Conservation (phyloP, 345 rosid species). For the Kandelia obovata region DNA sequence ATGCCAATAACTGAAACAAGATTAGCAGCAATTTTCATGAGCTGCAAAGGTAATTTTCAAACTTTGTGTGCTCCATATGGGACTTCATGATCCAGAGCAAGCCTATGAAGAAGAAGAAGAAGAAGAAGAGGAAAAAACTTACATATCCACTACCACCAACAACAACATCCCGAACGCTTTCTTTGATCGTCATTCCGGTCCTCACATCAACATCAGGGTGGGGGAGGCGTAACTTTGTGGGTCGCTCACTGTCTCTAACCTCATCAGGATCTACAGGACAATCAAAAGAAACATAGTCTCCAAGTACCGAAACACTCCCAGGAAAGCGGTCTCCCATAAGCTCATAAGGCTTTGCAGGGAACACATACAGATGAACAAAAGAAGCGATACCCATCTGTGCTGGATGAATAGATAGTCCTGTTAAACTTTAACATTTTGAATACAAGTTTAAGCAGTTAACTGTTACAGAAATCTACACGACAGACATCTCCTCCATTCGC, state of each 20-base stretch:
- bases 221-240: slow-evolving; percentile 86
- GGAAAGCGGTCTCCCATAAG: slow-evolving; percentile 78
- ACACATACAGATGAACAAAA: slow-evolving; percentile 85
- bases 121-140: slow-evolving; percentile 33
- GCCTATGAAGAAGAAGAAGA: neutral
- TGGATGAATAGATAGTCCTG: slow-evolving; percentile 47
- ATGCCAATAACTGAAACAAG: no score
- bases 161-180: slow-evolving; percentile 84
- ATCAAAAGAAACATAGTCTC: slow-evolving; percentile 91
- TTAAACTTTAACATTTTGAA: slow-evolving; percentile 33
- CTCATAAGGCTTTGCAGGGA: slow-evolving; percentile 88
- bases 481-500: neutral
- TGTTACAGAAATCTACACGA: neutral
- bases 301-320: slow-evolving; percentile 85
- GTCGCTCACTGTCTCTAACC: slow-evolving; percentile 95
- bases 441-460: neutral
- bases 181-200: slow-evolving; percentile 88
- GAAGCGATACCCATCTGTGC: slow-evolving; percentile 99
- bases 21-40: no score
- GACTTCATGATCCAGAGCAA: no score
- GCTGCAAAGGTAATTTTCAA: no score
- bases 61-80: no score
- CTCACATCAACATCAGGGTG: slow-evolving; percentile 65
- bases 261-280: slow-evolving; percentile 97
- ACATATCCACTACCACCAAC: slow-evolving; percentile 92